phyloP scores from a whole-genome alignment of 805 yeast genomes.

The Cyberlindnera maclurae region DNA sequence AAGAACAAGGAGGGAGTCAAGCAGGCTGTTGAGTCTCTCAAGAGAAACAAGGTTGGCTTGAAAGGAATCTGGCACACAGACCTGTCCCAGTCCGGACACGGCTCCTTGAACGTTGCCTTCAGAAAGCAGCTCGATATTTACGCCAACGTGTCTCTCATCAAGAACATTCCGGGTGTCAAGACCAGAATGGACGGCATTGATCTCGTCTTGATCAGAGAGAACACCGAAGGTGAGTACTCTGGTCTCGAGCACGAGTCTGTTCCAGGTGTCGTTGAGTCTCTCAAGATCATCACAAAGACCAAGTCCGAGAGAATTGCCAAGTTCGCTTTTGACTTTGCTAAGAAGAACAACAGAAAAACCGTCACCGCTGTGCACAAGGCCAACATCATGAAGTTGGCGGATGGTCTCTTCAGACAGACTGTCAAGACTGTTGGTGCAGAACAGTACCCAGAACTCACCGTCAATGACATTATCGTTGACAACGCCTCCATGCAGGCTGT shows the following conservation, averaged over 20 bases:
- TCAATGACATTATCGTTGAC: constrained; percentile 93
- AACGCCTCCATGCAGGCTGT: constrained; percentile 99
- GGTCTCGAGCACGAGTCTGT: constrained; percentile 97
- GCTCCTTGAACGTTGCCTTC: constrained; percentile 90
- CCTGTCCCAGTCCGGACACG: constrained; percentile 65
- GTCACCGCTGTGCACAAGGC: constrained; percentile 99
- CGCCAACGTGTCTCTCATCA: constrained; percentile 91
- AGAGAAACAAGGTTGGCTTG: constrained; percentile 94
- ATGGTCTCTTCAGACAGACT: constrained; percentile 94
- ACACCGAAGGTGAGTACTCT: constrained; percentile 98
- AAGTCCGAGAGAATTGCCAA: constrained; percentile 97
- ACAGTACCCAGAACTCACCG: constrained; percentile 77
- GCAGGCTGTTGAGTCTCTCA: constrained; percentile 83
- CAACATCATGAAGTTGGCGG: constrained; percentile 97
- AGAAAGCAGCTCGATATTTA: constrained; percentile 94
- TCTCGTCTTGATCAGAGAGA: constrained; percentile 93
- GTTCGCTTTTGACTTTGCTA: constrained; percentile 94
- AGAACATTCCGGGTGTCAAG: constrained; percentile 89
- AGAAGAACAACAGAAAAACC: constrained; percentile 81
- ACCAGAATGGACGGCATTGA: constrained; percentile 85
- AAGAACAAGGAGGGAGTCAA: constrained; percentile 54
- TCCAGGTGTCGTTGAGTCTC: constrained; percentile 95
- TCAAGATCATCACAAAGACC: constrained; percentile 88
- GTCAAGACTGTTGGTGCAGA: constrained; percentile 79
- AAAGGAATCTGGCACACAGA: constrained; percentile 96